A percentile compares a stretch with the other conserved stretches of the same genome.
These are phyloP conservation scores for Lagenaria siceraria DNA, from an alignment of 306 rosid genomes.

Conservation along the genomic window DNA sequence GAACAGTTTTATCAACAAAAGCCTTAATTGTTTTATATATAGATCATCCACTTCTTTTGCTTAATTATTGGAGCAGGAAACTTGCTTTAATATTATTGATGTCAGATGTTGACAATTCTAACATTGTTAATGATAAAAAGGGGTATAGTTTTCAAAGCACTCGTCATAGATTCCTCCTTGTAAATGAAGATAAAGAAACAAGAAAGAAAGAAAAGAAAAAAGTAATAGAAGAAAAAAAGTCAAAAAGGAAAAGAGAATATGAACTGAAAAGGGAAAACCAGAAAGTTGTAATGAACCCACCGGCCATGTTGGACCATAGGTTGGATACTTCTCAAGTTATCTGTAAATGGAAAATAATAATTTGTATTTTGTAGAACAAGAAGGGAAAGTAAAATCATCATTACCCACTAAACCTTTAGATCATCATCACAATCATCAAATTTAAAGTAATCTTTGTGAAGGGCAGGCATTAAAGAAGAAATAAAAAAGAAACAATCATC, in stretches of 20 bases:
- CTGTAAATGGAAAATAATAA: slow-evolving; percentile 22
- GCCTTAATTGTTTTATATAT: not conserved
- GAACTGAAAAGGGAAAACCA: slow-evolving; percentile 1
- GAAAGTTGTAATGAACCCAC: slow-evolving; percentile 11
- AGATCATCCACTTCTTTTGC: not conserved
- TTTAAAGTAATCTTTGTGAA: not conserved
- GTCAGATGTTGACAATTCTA: slow-evolving; percentile 1
- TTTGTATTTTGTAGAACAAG: slow-evolving; percentile 2
- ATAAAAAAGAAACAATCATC: not conserved
- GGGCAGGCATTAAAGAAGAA: not conserved
- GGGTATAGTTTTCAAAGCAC: slow-evolving; percentile 8
- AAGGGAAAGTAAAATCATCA: slow-evolving; percentile 3
- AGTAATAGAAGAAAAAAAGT: slow-evolving; percentile 1
- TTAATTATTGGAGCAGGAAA: slow-evolving; percentile 2
- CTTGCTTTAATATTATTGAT: not conserved
- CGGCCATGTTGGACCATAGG: slow-evolving; percentile 29
- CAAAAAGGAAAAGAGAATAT: slow-evolving; percentile 14
- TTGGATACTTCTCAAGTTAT: slow-evolving; percentile 26
- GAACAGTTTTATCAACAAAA: not conserved
- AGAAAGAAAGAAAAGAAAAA: slow-evolving; percentile 12
- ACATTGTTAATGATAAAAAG: not conserved
- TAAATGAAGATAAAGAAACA: slow-evolving; percentile 9
- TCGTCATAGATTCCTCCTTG: slow-evolving; percentile 27
- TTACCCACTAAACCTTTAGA: not conserved
- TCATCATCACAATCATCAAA: slow-evolving; percentile 2